Percentiles rank a stretch among this genome's conserved stretches.
Conservation (phyloP, 768 basidiomycete genomes). For the Suillus lakei region DNA sequence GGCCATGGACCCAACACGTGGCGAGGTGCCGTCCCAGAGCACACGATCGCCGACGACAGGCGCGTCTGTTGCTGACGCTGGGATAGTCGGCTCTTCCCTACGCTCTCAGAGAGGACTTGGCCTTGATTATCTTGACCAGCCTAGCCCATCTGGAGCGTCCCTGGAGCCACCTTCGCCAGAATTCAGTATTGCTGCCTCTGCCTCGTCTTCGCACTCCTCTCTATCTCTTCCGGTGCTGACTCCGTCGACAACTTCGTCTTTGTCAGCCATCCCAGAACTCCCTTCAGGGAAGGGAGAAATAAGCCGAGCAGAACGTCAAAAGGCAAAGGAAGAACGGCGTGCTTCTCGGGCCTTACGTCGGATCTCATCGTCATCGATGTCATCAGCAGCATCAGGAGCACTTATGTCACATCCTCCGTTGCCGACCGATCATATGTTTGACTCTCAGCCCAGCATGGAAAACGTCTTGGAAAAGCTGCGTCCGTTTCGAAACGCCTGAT, state of each 20-base stretch:
- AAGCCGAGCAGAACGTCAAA: conserved; percentile 33
- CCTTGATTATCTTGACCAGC: conserved; percentile 19
- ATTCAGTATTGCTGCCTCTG: conserved; percentile 20
- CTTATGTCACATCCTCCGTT: conserved; percentile 15
- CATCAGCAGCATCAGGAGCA: conserved; percentile 21
- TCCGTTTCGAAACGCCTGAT: conserved; percentile 40
- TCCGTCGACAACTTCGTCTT: conserved; percentile 44
- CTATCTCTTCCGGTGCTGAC: conserved; percentile 45
- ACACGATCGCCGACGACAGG: conserved; percentile 9
- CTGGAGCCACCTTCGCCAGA: conserved; percentile 20
- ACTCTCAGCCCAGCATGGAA: conserved; percentile 42
- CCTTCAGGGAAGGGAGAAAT: conserved; percentile 22
- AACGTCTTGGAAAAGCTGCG: conserved; percentile 50
- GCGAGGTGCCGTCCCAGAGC: conserved; percentile 23
- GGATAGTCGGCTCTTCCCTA: too few species aligned
- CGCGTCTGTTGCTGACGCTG: conserved; percentile 1
- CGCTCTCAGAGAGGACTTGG: conserved; percentile 21
- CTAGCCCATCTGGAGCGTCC: conserved; percentile 19
- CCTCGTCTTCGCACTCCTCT: conserved; percentile 46
- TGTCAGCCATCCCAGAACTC: conserved; percentile 66
- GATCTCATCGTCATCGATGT: conserved; percentile 36
- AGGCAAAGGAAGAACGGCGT: conserved; percentile 35
- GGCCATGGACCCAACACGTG: conserved; percentile 11
- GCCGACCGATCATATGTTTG: conserved; percentile 17
- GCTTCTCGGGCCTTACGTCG: conserved; percentile 38